Evolutionary conservation across 306 rosid genomes (phyloP).

Genomic region (Carpinus viminea): DNA sequence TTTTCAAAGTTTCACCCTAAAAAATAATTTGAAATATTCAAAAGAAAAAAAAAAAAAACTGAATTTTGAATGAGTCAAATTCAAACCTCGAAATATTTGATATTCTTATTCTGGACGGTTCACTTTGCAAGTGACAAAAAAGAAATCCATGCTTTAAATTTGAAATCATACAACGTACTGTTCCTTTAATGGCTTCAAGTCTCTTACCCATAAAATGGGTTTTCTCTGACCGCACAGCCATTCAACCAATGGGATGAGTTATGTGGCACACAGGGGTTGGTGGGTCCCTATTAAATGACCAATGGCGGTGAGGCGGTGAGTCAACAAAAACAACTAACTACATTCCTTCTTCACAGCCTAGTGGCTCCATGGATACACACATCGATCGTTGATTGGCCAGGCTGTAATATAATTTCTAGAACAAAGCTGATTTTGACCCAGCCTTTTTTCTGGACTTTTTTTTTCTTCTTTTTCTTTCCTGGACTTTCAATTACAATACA

Average conservation of each 20-base stretch:
- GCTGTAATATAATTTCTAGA: neutral
- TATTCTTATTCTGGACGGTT: neutral
- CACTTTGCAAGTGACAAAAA: conserved; percentile 8
- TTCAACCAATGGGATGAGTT: conserved; percentile 44
- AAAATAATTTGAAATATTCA: too few species aligned
- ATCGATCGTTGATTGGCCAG: conserved; percentile 24
- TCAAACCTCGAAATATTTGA: neutral
- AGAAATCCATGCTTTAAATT: neutral
- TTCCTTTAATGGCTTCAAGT: conserved; percentile 4
- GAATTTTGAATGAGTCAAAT: too few species aligned
- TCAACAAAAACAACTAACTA: conserved; percentile 56
- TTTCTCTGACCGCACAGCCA: conserved; percentile 17
- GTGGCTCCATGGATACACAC: conserved; percentile 25
- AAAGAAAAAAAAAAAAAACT: too few species aligned
- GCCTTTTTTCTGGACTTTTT: neutral
- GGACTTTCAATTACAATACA: neutral
- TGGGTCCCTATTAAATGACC: conserved; percentile 32
- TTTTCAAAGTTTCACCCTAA: too few species aligned
- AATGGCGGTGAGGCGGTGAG: conserved; percentile 25
- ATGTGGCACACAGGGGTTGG: conserved; percentile 51
- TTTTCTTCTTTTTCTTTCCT: neutral
- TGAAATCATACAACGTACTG: neutral
- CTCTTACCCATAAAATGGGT: neutral
- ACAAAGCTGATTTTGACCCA: neutral
- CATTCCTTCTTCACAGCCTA: conserved; percentile 15